A percentile compares a stretch with the other conserved stretches of the same genome.
These are phyloP conservation scores for Phaseolus lunatus DNA, from an alignment of 306 rosid species.

Conservation along the genomic window DNA sequence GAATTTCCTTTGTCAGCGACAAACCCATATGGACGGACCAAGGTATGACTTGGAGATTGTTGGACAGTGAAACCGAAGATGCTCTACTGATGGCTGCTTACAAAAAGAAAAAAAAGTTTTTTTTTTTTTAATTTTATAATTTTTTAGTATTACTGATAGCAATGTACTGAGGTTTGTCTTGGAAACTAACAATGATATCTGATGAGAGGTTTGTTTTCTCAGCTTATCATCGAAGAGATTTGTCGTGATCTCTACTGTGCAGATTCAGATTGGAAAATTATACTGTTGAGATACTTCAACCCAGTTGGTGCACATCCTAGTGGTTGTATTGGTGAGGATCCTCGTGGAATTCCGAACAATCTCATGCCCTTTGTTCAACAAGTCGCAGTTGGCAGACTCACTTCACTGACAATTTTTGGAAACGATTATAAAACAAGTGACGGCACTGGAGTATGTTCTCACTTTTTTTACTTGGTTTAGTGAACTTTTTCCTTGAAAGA, in stretches of 20 bases:
- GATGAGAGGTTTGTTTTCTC: conserved; percentile 46
- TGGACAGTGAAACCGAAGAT: not conserved
- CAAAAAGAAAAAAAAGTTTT: not conserved
- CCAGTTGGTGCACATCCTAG: conserved; percentile 98
- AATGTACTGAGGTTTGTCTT: conserved; percentile 4
- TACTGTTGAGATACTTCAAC: conserved; percentile 92
- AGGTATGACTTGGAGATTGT: conserved; percentile 57
- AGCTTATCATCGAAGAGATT: conserved; percentile 92
- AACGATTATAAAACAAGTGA: conserved; percentile 85
- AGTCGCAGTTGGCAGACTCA: conserved; percentile 96
- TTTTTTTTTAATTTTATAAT: not conserved
- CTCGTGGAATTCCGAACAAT: conserved; percentile 93
- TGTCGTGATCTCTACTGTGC: conserved; percentile 70
- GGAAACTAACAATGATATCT: conserved; percentile 35
- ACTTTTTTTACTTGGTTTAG: not conserved
- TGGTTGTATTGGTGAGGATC: conserved; percentile 95
- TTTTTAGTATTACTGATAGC: not conserved
- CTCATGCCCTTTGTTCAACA: conserved; percentile 99
- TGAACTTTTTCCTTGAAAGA: conserved; percentile 3
- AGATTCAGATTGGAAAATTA: conserved; percentile 85
- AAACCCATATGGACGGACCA: conserved; percentile 96
- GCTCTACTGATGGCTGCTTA: not conserved
- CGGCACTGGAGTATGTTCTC: conserved; percentile 90
- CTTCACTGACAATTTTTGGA: conserved; percentile 85
- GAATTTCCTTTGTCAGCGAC: conserved; percentile 85